phyloP scores from a whole-genome alignment of 2,329 filamentous ascomycete genomes.

The Sporothrix variecibatus region DNA sequence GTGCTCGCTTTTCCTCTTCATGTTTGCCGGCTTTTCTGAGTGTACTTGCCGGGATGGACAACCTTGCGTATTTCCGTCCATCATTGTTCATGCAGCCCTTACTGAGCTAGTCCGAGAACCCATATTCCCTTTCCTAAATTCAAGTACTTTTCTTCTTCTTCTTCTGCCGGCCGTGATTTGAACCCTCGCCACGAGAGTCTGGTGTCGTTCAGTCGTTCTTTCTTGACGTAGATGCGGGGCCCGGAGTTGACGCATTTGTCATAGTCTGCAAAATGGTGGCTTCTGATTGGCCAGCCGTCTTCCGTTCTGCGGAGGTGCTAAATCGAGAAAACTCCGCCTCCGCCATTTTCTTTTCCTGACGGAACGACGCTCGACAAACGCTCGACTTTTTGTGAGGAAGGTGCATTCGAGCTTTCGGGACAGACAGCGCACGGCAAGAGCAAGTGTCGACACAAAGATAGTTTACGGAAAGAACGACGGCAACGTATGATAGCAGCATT shows the following conservation, averaged over 20 bases:
- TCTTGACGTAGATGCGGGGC: background rate
- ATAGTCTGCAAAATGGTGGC: background rate
- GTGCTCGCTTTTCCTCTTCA: background rate
- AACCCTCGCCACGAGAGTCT: background rate
- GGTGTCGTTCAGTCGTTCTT: background rate
- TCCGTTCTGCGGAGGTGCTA: constrained; percentile 10
- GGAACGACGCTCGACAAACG: no score
- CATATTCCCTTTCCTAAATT: background rate
- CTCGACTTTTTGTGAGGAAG: background rate
- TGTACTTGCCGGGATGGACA: background rate
- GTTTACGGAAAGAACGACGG: background rate
- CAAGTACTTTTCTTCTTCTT: background rate
- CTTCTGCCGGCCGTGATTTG: background rate
- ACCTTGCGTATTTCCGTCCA: background rate
- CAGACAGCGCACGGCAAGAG: background rate
- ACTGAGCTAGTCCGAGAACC: background rate
- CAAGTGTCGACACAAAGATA: background rate
- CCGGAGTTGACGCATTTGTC: constrained; percentile 24
- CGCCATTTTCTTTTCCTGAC: background rate
- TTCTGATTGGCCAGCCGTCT: background rate
- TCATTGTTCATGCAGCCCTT: background rate
- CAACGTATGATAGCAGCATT: no score
- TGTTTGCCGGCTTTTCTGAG: background rate
- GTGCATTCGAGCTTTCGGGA: background rate
- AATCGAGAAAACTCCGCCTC: constrained; percentile 19